Evolutionary conservation across 2,329 filamentous ascomycete species (phyloP), one percentile per base, ranked within the genome.

Genomic region (Venturia aucupariae): DNA sequence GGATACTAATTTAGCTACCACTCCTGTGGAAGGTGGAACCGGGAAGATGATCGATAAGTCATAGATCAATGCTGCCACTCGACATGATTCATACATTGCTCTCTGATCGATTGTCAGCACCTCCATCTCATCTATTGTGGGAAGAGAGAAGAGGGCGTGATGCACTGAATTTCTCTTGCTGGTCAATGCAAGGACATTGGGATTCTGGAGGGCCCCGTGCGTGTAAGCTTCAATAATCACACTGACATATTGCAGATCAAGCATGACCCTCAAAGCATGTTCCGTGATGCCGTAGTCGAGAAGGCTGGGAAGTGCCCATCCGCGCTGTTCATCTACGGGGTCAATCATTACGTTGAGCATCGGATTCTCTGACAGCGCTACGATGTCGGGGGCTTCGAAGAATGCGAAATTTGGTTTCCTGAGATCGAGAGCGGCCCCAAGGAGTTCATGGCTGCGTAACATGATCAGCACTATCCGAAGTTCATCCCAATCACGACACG

Each of bases 181-280:
- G 27, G 30, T 57, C 4, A 57, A 57, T n/a, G 51, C 51, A 35
- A 57, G 51, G 15, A 57, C 51, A 57, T 57, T 35, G 27, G 51
- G 30, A n/a, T 57, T 35, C 35, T 35, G 51, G 27, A 57, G 51
- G 15, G 51, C 30, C 5, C 51, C 51, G 27, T 35, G 30, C 35
- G 51, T 57, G 51, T 57, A 57, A 57, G 51, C 51, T n/a, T 57
- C 51, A 57, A 57, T 57, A 57, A 57, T 57, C 51, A 57, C 51
- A n/a, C 51, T 57, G 51, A 57, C 30, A 30, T 57, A 35, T 57
- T 57, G 51, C 30, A 57, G 27, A 57, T 57, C 51, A 35, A 57
- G 27, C 30, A 57, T 57, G 17, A 57, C 51, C 27, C 27, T 19
- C 30, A 57, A 35, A 19, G 27, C 51, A 19, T 57, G 30, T 57